Evolutionary conservation across 371 early-diverging fungal genomes (phyloP).

Genomic region (Mucor ambiguus): DNA sequence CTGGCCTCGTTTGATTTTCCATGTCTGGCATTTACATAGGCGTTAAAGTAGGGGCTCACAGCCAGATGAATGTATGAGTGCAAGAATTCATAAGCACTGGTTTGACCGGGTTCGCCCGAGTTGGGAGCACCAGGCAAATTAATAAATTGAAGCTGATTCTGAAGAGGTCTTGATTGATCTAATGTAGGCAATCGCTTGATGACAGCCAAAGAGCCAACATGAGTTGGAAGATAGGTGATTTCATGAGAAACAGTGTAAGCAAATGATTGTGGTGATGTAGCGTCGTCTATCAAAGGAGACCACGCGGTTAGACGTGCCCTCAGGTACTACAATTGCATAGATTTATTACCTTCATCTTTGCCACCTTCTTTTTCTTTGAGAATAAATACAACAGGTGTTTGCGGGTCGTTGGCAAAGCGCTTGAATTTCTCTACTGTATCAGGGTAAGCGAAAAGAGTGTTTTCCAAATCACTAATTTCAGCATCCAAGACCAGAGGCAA

Average conservation of each 20-base stretch:
- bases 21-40: constrained; percentile 81
- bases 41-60: constrained; percentile 96
- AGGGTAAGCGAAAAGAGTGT: constrained; percentile 64
- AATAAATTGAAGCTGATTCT: constrained; percentile 86
- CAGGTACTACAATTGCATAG: not conserved
- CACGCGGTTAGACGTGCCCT: not conserved
- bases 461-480: constrained; percentile 59
- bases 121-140: constrained; percentile 89
- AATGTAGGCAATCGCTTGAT: constrained; percentile 85
- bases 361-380: constrained; percentile 75
- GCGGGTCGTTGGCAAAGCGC: constrained; percentile 81
- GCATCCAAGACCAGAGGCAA: constrained; percentile 78
- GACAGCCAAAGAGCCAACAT: constrained; percentile 83
- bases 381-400: constrained; percentile 77
- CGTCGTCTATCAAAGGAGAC: constrained; percentile 35
- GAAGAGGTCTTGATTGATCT: constrained; percentile 76
- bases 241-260: constrained; percentile 77
- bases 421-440: constrained; percentile 76
- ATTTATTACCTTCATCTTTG: constrained; percentile 48
- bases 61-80: constrained; percentile 93
- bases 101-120: constrained; percentile 53
- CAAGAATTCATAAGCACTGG: constrained; percentile 89
- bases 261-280: constrained; percentile 39
- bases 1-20: constrained; percentile 34
- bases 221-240: constrained; percentile 71